Base-by-base conservation (phyloP, 2,329 filamentous ascomycete genomes). In the Bipolaris oryzae region DNA sequence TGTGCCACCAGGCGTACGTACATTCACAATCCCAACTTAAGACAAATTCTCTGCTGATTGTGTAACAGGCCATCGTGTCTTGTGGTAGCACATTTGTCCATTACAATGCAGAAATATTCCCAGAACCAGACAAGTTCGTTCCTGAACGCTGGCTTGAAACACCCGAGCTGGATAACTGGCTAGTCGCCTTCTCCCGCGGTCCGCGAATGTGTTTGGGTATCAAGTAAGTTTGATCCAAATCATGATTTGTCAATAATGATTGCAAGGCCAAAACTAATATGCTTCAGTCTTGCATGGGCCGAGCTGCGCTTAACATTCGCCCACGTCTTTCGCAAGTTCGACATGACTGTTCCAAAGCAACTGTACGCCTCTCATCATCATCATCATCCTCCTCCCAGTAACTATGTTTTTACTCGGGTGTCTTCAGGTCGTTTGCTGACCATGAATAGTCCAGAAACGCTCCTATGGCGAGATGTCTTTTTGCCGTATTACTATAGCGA, bases 121-220 rank as follows among this genome's bases (percentile, higher is more conserved):
- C 68, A 0, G 56, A 71, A 3, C 74, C 73, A 1, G 38, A 63
- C 1, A 53, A 50, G 1, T 76, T 76, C 48, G 57, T 62, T 15
- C 74, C 74, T 2, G 72, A 72, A 49, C 69, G 72, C 18, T 74
- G 72, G 70, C 60, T 74, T 5, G 61, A 69, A n/a, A 62, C 60
- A 20, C 53, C 62, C 0, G 62, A 70, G 5, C 50, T 74, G 33
- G 69, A 73, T 7, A 62, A 68, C 20, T 72, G 66, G 57, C 68
- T 74, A 11, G 66, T 73, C 3, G 64, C 72, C 6, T 78, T 77
- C 55, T 72, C 71, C 2, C 72, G 71, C 9, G 75, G 75, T 3
- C 64, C 72, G 13, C 65, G 76, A 62, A 74, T 68, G 64, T 76
- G 62, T 62, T 62, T 63, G 28, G 71, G 67, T 28, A 74, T 67